These are phyloP conservation scores for Mycoemilia scoparia DNA, from an alignment of 192 early-diverging fungal genomes.

Conservation along the genomic window DNA sequence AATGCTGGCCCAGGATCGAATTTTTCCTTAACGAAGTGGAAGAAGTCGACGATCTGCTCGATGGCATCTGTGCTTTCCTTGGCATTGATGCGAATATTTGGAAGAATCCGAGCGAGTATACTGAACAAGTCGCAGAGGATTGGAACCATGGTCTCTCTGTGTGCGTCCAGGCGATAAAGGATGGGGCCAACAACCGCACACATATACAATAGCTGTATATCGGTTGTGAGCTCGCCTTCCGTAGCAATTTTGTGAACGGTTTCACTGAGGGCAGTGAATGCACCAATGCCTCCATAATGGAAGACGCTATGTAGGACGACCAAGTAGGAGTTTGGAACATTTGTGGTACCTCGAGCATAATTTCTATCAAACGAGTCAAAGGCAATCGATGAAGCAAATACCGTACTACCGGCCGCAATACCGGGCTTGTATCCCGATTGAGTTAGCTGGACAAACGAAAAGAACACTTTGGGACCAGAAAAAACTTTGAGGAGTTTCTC, in stretches of 20 bases:
- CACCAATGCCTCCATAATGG: slow-evolving; percentile 54
- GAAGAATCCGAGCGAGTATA: slow-evolving; percentile 20
- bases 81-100: slow-evolving; percentile 4
- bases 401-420: slow-evolving; percentile 28
- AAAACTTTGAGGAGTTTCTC: slow-evolving; percentile 38
- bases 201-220: slow-evolving; percentile 52
- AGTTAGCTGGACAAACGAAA: slow-evolving; percentile 24
- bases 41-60: slow-evolving; percentile 31
- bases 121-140: slow-evolving; percentile 19
- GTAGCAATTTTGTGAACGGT: slow-evolving; percentile 17
- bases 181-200: slow-evolving; percentile 52
- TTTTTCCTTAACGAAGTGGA: slow-evolving; percentile 28
- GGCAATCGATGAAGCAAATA: slow-evolving; percentile 35
- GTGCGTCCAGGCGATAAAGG: slow-evolving; percentile 44
- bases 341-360: slow-evolving; percentile 35
- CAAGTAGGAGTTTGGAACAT: slow-evolving; percentile 50
- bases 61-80: slow-evolving; percentile 17
- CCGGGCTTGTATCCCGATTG: slow-evolving; percentile 11
- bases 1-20: slow-evolving; percentile 21
- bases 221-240: slow-evolving; percentile 32
- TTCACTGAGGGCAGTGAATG: slow-evolving; percentile 26
- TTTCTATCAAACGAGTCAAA: slow-evolving; percentile 41
- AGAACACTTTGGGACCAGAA: slow-evolving; percentile 27
- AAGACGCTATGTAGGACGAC: slow-evolving; percentile 52
- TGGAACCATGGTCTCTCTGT: slow-evolving; percentile 17